These are phyloP conservation scores for Fagopyrum esculentum DNA, from an alignment of 148 eudicot genomes.

Conservation along the genomic window DNA sequence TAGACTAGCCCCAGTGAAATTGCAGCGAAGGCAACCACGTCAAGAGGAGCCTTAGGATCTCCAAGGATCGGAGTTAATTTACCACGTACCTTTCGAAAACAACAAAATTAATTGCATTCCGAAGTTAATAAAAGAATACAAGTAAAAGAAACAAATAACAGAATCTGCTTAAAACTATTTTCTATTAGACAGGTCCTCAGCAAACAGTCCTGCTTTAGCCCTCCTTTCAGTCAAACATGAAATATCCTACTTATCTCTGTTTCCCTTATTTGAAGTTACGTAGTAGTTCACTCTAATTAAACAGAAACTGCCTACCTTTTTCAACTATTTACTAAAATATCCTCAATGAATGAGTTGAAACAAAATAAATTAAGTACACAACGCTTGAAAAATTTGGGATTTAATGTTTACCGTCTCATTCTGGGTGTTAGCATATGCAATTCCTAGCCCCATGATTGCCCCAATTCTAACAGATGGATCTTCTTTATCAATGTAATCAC, in stretches of 20 bases:
- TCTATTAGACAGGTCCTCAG: neutral
- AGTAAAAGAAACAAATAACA: neutral
- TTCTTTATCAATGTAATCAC: constrained; percentile 72
- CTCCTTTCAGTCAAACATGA: neutral
- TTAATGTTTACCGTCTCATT: constrained; percentile 54
- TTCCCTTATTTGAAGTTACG: neutral
- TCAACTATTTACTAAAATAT: neutral
- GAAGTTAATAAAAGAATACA: neutral
- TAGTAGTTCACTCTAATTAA: neutral
- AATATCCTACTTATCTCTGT: neutral
- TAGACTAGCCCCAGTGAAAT: constrained; percentile 69
- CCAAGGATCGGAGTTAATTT: constrained; percentile 63
- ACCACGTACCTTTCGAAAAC: constrained; percentile 41
- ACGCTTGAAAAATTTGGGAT: neutral
- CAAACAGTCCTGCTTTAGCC: neutral
- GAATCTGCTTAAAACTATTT: neutral
- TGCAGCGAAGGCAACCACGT: constrained; percentile 83
- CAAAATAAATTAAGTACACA: neutral
- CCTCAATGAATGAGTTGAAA: neutral
- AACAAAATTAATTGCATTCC: neutral
- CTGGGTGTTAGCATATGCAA: constrained; percentile 91
- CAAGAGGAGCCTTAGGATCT: constrained; percentile 71
- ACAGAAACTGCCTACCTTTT: neutral
- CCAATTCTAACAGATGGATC: constrained; percentile 78
- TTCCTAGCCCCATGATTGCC: constrained; percentile 93